Conservation (phyloP, 805 yeast genomes). For the Cyberlindnera nakhonratchasimensis region DNA sequence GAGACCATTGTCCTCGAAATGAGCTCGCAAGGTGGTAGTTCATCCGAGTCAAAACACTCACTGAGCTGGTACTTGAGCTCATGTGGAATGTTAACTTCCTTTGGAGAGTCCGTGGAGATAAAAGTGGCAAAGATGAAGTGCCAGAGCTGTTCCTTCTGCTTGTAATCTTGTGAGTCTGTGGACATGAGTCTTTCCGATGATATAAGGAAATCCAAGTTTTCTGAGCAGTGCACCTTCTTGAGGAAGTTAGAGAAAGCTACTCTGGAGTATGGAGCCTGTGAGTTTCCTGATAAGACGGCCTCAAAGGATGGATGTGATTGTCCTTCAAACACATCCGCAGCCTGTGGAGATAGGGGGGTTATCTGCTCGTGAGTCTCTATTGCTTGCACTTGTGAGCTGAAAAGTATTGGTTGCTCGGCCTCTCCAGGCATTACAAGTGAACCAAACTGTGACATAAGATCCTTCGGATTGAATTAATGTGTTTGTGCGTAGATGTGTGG, state of each 20-base stretch:
- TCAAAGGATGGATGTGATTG: constrained; percentile 24
- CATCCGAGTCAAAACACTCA: constrained; percentile 9
- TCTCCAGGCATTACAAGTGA: constrained; percentile 1
- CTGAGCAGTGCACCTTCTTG: constrained; percentile 26
- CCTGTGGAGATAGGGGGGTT: constrained; percentile 22
- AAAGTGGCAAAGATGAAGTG: constrained; percentile 36
- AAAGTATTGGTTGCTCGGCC: not conserved
- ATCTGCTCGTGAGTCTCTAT: not conserved
- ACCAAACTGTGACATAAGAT: constrained; percentile 6
- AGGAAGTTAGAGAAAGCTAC: constrained; percentile 26
- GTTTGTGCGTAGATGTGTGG: too few relatives aligned
- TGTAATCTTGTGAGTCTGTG: constrained; percentile 2
- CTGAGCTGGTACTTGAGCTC: constrained; percentile 20
- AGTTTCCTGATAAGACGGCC: constrained; percentile 21
- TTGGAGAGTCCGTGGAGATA: constrained; percentile 37
- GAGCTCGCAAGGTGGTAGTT: constrained; percentile 18
- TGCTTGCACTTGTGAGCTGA: not conserved
- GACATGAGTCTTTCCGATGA: constrained; percentile 20
- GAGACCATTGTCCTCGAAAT: constrained; percentile 21
- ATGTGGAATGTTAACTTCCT: constrained; percentile 30
- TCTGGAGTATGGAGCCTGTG: constrained; percentile 27
- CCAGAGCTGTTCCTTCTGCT: constrained; percentile 20
- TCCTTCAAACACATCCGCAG: constrained; percentile 9
- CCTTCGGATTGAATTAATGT: not conserved
- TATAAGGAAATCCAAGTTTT: constrained; percentile 27